Evolutionary conservation across 441 rosid species (phyloP).

Genomic region (Oxalis stricta): DNA sequence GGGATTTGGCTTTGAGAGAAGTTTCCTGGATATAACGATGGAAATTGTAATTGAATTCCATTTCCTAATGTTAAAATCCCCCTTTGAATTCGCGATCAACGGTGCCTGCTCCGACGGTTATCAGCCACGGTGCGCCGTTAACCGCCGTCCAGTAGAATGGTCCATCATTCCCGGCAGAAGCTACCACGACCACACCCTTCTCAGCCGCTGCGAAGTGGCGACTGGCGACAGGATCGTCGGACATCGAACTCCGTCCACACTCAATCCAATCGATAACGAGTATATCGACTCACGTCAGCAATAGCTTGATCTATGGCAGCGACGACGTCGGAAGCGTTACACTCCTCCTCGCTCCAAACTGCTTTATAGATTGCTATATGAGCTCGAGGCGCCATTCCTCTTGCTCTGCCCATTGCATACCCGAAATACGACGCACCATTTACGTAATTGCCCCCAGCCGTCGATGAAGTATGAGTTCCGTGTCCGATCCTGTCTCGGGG

Average conservation of each 20-base stretch:
- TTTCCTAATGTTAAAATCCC: slow-evolving; percentile 21
- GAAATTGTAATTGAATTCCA: slow-evolving; percentile 15
- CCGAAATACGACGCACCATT: slow-evolving; percentile 31
- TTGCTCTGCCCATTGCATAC: slow-evolving; percentile 25
- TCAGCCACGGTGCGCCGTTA: slow-evolving; percentile 37
- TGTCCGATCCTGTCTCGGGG: slow-evolving; percentile 27
- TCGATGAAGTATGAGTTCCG: slow-evolving; percentile 36
- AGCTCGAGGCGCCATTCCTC: slow-evolving; percentile 28
- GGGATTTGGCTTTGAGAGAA: slow-evolving; percentile 6
- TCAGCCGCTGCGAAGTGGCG: slow-evolving; percentile 25
- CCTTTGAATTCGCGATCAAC: slow-evolving; percentile 20
- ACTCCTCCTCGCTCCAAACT: slow-evolving; percentile 21
- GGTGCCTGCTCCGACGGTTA: slow-evolving; percentile 28
- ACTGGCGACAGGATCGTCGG: slow-evolving; percentile 28
- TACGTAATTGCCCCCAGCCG: slow-evolving; percentile 30
- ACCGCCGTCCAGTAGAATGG: slow-evolving; percentile 25
- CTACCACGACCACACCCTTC: slow-evolving; percentile 23
- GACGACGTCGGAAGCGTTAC: slow-evolving; percentile 27
- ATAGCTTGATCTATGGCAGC: slow-evolving; percentile 41
- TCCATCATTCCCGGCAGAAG: slow-evolving; percentile 32
- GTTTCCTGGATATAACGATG: slow-evolving; percentile 26
- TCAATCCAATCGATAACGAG: slow-evolving; percentile 24
- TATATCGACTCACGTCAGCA: slow-evolving; percentile 28
- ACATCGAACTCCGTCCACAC: slow-evolving; percentile 6
- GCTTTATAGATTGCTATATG: slow-evolving; percentile 25